phyloP scores from a whole-genome alignment of 2,329 filamentous ascomycete species.

The Diaporthe eres region DNA sequence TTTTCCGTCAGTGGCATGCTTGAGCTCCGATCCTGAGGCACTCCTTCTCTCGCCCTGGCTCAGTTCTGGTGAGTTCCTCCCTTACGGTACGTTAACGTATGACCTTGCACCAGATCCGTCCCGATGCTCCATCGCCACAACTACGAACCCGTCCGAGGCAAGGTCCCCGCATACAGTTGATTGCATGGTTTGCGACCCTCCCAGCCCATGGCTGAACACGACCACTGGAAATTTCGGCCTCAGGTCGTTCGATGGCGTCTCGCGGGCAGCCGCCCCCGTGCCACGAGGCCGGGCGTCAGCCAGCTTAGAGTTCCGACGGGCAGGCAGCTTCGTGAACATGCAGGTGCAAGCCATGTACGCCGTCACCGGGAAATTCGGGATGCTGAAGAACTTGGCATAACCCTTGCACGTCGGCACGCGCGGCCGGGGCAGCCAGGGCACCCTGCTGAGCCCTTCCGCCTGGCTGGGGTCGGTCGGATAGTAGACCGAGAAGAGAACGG shows the following conservation, averaged over 20 bases:
- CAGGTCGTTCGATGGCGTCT: constrained; percentile 52
- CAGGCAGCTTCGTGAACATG: constrained; percentile 76
- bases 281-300: constrained; percentile 68
- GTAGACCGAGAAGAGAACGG: constrained; percentile 75
- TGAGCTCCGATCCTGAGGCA: constrained; percentile 35
- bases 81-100: constrained; percentile 68
- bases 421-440: constrained; percentile 74
- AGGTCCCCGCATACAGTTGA: constrained; percentile 76
- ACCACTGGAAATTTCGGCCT: constrained; percentile 68
- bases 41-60: constrained; percentile 48
- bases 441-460: constrained; percentile 60
- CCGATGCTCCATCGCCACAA: constrained; percentile 75
- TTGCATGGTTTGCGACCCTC: constrained; percentile 74
- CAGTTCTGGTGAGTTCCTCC: constrained; percentile 52
- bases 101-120: constrained; percentile 75
- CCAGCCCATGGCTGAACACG: constrained; percentile 77
- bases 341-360: constrained; percentile 69
- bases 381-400: constrained; percentile 72
- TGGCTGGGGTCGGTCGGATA: constrained; percentile 66
- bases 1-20: constrained; percentile 47
- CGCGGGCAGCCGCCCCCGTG: constrained; percentile 52
- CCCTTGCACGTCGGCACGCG: constrained; percentile 69
- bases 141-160: constrained; percentile 75
- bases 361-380: constrained; percentile 63
- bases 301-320: constrained; percentile 71